A percentile compares a stretch with the other conserved stretches of the same genome.
phyloP scores from a whole-genome alignment of 2,329 filamentous ascomycete genomes.

The Mycogone perniciosa region DNA sequence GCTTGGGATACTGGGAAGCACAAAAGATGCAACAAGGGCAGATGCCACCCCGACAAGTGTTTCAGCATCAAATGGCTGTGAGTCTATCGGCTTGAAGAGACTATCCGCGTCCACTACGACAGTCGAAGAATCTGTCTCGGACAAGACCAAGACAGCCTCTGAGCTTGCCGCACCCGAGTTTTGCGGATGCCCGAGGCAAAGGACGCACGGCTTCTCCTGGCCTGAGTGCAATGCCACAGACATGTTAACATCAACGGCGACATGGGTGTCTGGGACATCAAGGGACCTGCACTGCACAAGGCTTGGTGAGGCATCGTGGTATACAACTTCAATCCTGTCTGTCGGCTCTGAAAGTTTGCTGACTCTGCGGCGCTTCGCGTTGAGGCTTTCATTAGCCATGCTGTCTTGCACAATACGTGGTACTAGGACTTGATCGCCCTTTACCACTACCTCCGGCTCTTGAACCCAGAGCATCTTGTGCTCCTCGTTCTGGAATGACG shows the following conservation, averaged over 20 bases:
- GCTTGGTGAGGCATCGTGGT: neutral
- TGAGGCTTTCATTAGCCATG: neutral
- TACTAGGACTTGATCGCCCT: neutral
- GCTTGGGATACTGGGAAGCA: neutral
- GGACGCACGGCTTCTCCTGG: neutral
- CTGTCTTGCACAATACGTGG: neutral
- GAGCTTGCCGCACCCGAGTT: neutral
- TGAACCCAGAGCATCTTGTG: neutral
- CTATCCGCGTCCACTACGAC: neutral
- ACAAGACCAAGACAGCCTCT: neutral
- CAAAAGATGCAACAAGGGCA: neutral
- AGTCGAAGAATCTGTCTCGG: neutral
- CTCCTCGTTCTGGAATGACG: neutral
- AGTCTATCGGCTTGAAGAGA: neutral
- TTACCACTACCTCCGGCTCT: neutral
- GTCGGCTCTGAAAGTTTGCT: neutral
- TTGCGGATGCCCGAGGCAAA: neutral
- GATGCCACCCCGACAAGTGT: neutral
- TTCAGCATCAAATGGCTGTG: neutral
- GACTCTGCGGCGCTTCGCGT: neutral
- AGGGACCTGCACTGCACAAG: neutral
- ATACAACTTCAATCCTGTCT: neutral
- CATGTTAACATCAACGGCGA: neutral
- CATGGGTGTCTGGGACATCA: neutral
- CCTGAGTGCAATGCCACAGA: neutral